These are phyloP conservation scores for Takashimella koratensis DNA, from an alignment of 1,284 basidiomycete genomes.

Conservation along the genomic window DNA sequence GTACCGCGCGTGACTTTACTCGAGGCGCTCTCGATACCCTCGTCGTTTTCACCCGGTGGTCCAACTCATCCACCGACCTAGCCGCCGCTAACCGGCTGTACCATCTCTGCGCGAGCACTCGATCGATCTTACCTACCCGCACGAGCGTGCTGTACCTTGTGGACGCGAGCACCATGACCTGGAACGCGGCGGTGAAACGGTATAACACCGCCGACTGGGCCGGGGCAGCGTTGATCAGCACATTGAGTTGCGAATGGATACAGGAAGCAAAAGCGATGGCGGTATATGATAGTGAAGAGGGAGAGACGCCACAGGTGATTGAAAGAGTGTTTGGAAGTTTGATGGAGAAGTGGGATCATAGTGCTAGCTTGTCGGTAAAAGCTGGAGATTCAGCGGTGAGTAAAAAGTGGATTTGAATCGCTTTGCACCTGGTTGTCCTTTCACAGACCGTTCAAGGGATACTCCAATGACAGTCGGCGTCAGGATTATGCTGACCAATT, in stretches of 20 bases:
- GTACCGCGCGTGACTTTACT: not conserved
- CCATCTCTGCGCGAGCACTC: not conserved
- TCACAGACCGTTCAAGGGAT: not conserved
- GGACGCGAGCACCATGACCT: not conserved
- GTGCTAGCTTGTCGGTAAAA: not conserved
- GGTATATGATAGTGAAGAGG: not conserved
- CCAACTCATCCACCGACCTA: not conserved
- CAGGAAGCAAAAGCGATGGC: not conserved
- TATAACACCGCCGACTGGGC: not conserved
- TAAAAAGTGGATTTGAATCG: no score
- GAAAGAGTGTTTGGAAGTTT: not conserved
- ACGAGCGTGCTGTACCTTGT: not conserved
- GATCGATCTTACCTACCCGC: not conserved
- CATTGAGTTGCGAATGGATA: not conserved
- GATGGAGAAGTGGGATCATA: not conserved
- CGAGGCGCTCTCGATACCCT: not conserved
- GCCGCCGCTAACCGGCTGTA: not conserved
- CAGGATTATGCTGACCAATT: not conserved
- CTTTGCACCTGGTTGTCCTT: not conserved
- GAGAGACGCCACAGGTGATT: not conserved
- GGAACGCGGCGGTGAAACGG: not conserved
- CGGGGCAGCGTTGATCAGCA: not conserved
- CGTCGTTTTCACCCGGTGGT: not conserved
- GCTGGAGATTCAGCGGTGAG: not conserved
- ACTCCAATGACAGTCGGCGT: not conserved